A percentile compares a stretch with the other conserved stretches of the same genome.
Conservation (phyloP, 345 rosid genomes). For the Hypericum perforatum region DNA sequence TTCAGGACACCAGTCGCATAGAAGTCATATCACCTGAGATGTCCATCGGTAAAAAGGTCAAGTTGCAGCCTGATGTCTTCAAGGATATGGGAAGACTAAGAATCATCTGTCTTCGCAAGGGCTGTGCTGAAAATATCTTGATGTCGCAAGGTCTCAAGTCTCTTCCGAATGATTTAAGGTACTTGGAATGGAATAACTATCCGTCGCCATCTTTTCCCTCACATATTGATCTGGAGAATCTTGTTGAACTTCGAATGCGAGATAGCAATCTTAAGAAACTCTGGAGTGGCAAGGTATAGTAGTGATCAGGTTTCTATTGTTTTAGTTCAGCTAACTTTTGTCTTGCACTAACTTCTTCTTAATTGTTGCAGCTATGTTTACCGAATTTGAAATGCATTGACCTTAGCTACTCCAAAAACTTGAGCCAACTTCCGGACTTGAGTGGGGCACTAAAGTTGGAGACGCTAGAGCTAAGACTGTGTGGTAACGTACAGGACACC, state of each 20-base stretch:
- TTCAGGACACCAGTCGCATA: neutral
- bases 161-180: neutral
- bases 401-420: too few relatives aligned
- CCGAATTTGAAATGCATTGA: too few relatives aligned
- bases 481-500: too few relatives aligned
- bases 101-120: neutral
- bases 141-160: neutral
- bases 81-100: constrained; percentile 1
- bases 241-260: constrained; percentile 1
- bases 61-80: neutral
- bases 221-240: neutral
- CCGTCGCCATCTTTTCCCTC: constrained; percentile 4
- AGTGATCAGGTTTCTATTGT: too few relatives aligned
- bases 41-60: neutral
- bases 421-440: too few relatives aligned
- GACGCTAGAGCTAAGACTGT: too few relatives aligned
- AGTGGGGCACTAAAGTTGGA: too few relatives aligned
- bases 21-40: constrained; percentile 3
- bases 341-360: too few relatives aligned
- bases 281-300: neutral
- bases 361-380: too few relatives aligned
- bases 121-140: neutral
- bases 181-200: neutral
- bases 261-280: neutral
- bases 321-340: too few relatives aligned